These are phyloP conservation scores for Tricholomella constricta DNA, from an alignment of 768 basidiomycete genomes.

Conservation along the genomic window DNA sequence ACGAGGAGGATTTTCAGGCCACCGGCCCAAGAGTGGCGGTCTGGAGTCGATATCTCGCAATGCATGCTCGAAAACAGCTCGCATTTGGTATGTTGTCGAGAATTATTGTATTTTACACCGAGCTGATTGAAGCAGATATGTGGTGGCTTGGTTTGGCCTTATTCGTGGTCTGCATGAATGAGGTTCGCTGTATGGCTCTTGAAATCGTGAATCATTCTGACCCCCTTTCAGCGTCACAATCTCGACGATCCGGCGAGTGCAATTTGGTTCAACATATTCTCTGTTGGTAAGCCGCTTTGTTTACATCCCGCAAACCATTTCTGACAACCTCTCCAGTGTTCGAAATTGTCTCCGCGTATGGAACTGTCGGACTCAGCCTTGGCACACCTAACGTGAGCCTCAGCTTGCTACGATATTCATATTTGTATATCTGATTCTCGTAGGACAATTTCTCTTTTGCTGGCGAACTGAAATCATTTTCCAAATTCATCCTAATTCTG, in stretches of 20 bases:
- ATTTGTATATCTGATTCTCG: slow-evolving; percentile 1
- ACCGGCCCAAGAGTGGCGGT: slow-evolving; percentile 56
- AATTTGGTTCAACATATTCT: slow-evolving; percentile 85
- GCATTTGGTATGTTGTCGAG: slow-evolving; percentile 70
- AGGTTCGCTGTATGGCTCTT: slow-evolving; percentile 49
- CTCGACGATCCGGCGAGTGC: slow-evolving; percentile 54
- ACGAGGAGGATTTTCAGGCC: slow-evolving; percentile 45
- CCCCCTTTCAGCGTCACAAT: slow-evolving; percentile 49
- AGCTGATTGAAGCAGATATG: slow-evolving; percentile 63
- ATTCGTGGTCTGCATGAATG: slow-evolving; percentile 91
- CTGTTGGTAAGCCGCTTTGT: slow-evolving; percentile 52
- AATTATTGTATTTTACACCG: background rate
- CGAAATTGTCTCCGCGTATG: slow-evolving; percentile 87
- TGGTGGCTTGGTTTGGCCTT: slow-evolving; percentile 92
- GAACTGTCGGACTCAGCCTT: slow-evolving; percentile 86
- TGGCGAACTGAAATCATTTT: slow-evolving; percentile 75
- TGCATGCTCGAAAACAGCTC: slow-evolving; percentile 86
- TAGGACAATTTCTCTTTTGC: slow-evolving; percentile 83
- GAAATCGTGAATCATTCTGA: slow-evolving; percentile 1
- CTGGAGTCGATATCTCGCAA: slow-evolving; percentile 76
- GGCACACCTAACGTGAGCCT: slow-evolving; percentile 76
- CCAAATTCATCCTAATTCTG: slow-evolving; percentile 82
- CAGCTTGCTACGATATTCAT: slow-evolving; percentile 1
- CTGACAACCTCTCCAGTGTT: slow-evolving; percentile 54
- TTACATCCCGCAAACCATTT: background rate